Conservation (phyloP, 192 early-diverging fungal species). For the Podila epicladia region DNA sequence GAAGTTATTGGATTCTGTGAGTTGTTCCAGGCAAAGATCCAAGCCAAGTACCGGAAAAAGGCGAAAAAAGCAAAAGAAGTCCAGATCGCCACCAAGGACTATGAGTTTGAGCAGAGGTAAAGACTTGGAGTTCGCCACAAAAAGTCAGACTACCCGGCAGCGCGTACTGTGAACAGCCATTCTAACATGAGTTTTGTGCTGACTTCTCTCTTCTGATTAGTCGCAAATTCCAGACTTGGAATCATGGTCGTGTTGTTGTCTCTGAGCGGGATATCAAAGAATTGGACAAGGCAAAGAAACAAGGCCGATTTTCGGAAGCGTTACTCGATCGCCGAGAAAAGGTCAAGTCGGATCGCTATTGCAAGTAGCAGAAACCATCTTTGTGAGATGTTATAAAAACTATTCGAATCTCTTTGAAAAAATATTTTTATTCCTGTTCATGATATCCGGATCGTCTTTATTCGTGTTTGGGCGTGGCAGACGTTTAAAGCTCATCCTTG, state of each 20-base stretch:
- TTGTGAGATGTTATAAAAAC: not conserved
- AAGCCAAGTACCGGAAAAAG: constrained; percentile 73
- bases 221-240: constrained; percentile 82
- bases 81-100: constrained; percentile 56
- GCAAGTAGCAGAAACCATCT: constrained; percentile 62
- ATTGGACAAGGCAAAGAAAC: constrained; percentile 72
- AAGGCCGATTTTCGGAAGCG: constrained; percentile 78
- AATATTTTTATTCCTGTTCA: not conserved
- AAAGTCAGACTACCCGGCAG: no score
- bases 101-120: constrained; percentile 80
- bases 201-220: constrained; percentile 36
- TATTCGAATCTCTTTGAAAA: not conserved
- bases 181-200: not conserved
- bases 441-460: no score
- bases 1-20: constrained; percentile 79
- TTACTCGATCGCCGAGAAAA: constrained; percentile 83
- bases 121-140: no score
- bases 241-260: constrained; percentile 65
- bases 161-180: not conserved
- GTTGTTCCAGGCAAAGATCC: constrained; percentile 74
- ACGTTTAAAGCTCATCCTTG: constrained; percentile 38
- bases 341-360: constrained; percentile 85
- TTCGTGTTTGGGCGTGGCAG: no score
- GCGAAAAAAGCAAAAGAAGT: constrained; percentile 57
- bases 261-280: constrained; percentile 63